A percentile compares a stretch with the other conserved stretches of the same genome.
phyloP scores from a whole-genome alignment of 2,329 filamentous ascomycete genomes.

The Fusarium globosum region DNA sequence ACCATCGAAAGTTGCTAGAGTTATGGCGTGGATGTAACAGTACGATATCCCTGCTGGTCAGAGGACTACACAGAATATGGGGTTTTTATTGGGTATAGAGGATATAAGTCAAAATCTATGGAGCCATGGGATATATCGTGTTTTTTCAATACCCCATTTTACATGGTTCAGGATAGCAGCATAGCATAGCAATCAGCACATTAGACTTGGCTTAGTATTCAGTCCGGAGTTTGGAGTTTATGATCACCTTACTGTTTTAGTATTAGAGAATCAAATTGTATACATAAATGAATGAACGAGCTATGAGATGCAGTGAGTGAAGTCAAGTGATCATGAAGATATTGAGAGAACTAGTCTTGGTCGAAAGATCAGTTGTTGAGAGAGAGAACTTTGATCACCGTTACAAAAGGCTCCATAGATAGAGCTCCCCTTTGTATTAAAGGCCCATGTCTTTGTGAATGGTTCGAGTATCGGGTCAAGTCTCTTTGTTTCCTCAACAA shows the following conservation, averaged over 20 bases:
- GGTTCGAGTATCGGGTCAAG: background rate
- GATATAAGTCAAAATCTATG: background rate
- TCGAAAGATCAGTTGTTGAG: background rate
- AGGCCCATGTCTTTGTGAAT: background rate
- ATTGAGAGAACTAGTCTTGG: background rate
- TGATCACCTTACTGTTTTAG: background rate
- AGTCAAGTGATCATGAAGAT: background rate
- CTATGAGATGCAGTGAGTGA: background rate
- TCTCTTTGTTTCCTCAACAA: constrained; percentile 14
- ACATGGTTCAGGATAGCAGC: background rate
- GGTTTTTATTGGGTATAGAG: background rate
- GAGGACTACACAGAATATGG: constrained; percentile 4
- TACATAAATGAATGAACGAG: background rate
- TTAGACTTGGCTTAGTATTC: constrained; percentile 17
- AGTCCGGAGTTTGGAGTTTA: background rate
- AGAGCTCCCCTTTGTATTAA: background rate
- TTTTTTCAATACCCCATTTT: constrained; percentile 18
- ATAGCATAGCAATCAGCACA: constrained; percentile 23
- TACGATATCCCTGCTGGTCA: constrained; percentile 22
- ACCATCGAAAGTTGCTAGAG: background rate
- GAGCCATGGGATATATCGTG: background rate
- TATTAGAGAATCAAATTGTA: constrained; percentile 2
- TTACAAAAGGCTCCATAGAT: background rate
- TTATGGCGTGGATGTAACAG: background rate
- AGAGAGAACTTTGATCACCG: background rate